Percentiles rank a stretch among this genome's conserved stretches.
phyloP scores from a whole-genome alignment of 192 early-diverging fungal species.

The Linnemannia schmuckeri region DNA sequence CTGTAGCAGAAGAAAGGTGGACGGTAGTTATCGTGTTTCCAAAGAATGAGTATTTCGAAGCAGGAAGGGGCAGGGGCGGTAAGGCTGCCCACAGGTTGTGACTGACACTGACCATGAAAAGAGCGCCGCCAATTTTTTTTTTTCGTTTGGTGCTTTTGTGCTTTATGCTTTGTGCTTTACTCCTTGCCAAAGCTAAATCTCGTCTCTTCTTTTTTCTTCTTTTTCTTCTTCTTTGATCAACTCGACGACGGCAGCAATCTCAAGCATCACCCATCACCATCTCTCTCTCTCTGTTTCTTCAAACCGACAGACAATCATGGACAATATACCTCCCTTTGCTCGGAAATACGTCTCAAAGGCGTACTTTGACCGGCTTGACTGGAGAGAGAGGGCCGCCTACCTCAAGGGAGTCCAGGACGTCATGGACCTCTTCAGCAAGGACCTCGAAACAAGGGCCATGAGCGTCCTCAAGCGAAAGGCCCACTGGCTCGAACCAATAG shows the following conservation, averaged over 20 bases:
- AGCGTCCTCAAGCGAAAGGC: background rate
- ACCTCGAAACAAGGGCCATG: background rate
- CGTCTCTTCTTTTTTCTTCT: background rate
- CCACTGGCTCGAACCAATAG: slow-evolving; percentile 1
- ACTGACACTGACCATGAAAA: no score
- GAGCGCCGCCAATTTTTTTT: background rate
- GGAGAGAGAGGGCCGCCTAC: background rate
- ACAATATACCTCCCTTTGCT: background rate
- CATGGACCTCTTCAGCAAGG: slow-evolving; percentile 1
- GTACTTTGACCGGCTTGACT: background rate
- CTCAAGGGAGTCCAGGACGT: background rate
- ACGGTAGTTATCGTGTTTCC: background rate
- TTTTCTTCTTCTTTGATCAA: background rate
- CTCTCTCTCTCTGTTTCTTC: background rate
- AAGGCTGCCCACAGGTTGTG: background rate
- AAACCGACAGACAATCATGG: background rate
- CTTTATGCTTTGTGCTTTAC: no score
- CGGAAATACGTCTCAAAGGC: background rate
- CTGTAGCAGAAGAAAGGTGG: no score
- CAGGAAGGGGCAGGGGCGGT: background rate
- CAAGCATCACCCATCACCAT: background rate
- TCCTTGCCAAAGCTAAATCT: no score
- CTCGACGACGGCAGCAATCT: background rate
- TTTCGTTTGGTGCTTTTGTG: background rate
- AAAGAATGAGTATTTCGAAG: no score